Conservation (phyloP, 2,329 filamentous ascomycete genomes). For the Clonostachys byssicola region DNA sequence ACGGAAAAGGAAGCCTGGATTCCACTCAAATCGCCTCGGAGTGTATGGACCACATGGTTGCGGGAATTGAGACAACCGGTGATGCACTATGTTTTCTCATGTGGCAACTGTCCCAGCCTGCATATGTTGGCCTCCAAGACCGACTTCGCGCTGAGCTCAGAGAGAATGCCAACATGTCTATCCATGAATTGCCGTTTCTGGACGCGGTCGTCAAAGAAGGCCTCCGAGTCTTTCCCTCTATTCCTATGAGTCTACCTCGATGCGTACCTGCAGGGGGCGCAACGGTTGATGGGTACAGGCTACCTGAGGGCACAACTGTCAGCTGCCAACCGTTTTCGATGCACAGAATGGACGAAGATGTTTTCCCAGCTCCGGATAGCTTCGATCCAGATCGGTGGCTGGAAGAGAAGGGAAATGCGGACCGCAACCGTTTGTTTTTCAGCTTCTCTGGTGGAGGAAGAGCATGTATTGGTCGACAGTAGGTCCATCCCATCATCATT, state of each 20-base stretch:
- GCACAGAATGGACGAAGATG: constrained; percentile 54
- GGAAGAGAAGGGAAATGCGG: constrained; percentile 65
- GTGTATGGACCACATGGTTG: constrained; percentile 46
- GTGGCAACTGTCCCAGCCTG: constrained; percentile 63
- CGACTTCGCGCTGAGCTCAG: constrained; percentile 35
- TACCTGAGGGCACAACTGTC: constrained; percentile 51
- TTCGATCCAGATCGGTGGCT: constrained; percentile 87
- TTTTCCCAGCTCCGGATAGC: constrained; percentile 73
- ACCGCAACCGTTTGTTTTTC: constrained; percentile 60
- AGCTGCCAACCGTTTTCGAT: constrained; percentile 59
- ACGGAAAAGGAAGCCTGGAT: constrained; percentile 15
- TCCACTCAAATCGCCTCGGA: constrained; percentile 47
- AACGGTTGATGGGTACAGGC: constrained; percentile 46
- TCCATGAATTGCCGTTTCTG: constrained; percentile 28
- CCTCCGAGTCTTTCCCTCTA: constrained; percentile 50
- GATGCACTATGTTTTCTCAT: constrained; percentile 68
- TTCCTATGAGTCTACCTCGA: constrained; percentile 63
- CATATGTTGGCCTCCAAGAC: constrained; percentile 43
- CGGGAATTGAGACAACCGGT: constrained; percentile 48
- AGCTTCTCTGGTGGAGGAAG: constrained; percentile 62
- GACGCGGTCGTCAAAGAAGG: constrained; percentile 7
- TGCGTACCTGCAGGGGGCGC: constrained; percentile 51
- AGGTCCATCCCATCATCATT: constrained; percentile 22
- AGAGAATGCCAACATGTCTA: constrained; percentile 3
- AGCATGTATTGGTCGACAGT: constrained; percentile 66